A percentile compares a stretch with the other conserved stretches of the same genome.
These are phyloP conservation scores for Trametes versicolor DNA, from an alignment of 1,284 basidiomycete genomes.

Conservation along the genomic window DNA sequence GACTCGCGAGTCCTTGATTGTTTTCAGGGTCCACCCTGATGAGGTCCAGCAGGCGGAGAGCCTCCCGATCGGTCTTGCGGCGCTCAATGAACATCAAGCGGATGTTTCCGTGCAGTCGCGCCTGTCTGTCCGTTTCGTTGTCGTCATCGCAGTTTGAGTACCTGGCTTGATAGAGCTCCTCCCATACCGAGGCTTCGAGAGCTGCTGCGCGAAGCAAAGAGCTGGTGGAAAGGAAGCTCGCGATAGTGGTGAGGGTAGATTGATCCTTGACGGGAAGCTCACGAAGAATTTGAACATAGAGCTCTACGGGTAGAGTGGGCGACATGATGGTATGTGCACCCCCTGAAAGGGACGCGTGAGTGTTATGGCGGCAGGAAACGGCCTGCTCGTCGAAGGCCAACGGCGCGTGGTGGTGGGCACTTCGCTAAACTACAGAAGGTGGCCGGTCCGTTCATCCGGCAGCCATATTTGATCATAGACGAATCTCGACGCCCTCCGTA, in stretches of 20 bases:
- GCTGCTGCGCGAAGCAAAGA: conserved; percentile 43
- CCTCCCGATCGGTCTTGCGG: conserved; percentile 53
- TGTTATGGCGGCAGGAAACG: too few species aligned
- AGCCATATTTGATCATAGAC: too few species aligned
- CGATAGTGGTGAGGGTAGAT: conserved; percentile 39
- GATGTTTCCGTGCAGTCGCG: conserved; percentile 51
- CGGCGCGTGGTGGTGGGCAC: too few species aligned
- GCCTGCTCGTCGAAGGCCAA: too few species aligned
- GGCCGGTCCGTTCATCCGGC: too few species aligned
- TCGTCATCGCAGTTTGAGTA: conserved; percentile 54
- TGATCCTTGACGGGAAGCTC: conserved; percentile 42
- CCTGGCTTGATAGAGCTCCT: conserved; percentile 56
- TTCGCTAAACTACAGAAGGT: too few species aligned
- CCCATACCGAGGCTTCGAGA: conserved; percentile 52
- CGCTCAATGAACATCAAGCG: conserved; percentile 56
- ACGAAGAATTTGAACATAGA: conserved; percentile 41
- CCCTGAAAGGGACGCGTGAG: neutral
- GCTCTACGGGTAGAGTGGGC: conserved; percentile 37
- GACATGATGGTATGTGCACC: neutral
- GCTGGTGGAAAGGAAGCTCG: conserved; percentile 43
- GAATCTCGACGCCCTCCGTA: too few species aligned
- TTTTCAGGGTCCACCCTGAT: conserved; percentile 47
- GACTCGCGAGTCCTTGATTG: conserved; percentile 49
- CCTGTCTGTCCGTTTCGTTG: conserved; percentile 49
- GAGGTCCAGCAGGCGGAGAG: conserved; percentile 51